Percentiles rank a stretch among this genome's conserved stretches.
Evolutionary conservation across 163 green algal species (phyloP).

Genomic region (Scenedesmus sp.): DNA sequence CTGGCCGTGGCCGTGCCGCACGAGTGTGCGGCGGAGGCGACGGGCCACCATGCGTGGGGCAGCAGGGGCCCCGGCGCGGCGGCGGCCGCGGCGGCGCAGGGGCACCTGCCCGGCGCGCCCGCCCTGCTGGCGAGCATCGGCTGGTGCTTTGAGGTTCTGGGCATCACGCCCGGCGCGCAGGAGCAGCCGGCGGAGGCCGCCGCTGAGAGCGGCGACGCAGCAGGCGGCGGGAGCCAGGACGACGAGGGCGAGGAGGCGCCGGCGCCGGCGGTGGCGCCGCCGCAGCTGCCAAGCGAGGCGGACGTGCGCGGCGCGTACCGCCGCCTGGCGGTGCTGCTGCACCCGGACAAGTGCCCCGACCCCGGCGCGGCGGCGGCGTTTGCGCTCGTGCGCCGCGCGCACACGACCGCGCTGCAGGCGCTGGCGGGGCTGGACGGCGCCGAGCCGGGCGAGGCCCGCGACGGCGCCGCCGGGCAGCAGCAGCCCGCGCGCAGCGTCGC

Average conservation of each 20-base stretch:
- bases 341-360: constrained; percentile 72
- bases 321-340: constrained; percentile 59
- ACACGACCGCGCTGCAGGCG: neutral
- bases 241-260: neutral
- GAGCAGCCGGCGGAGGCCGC: too few species aligned
- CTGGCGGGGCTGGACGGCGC: too few species aligned
- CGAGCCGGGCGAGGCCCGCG: too few species aligned
- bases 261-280: neutral
- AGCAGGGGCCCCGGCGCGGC: neutral
- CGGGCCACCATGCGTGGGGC: neutral
- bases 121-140: too few species aligned
- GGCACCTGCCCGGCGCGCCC: neutral
- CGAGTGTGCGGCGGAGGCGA: neutral
- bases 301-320: constrained; percentile 13
- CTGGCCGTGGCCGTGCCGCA: neutral
- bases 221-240: neutral
- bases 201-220: too few species aligned
- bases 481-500: neutral
- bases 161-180: neutral
- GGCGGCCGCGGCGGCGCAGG: neutral
- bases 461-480: too few species aligned
- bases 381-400: constrained; percentile 8
- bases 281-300: neutral
- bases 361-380: constrained; percentile 56
- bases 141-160: constrained; percentile 3